Conservation (phyloP, 202 grass and related monocot genomes). For the Elaeis oleifera region DNA sequence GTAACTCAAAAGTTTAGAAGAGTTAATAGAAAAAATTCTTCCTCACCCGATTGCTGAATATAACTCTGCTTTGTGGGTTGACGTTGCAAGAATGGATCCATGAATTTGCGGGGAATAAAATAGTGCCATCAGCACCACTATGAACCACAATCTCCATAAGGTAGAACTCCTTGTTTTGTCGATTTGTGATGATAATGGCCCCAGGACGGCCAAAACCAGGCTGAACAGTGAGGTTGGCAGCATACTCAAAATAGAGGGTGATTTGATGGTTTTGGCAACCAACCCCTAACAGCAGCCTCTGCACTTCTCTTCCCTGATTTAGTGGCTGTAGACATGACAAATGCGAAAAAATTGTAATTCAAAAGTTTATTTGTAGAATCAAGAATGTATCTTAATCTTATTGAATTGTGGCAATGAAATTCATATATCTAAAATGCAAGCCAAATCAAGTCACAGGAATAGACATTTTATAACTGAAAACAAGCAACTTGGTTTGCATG, state of each 20-base stretch:
- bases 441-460: too few species aligned
- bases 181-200: constrained; percentile 33
- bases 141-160: constrained; percentile 36
- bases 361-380: neutral
- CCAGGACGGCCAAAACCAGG: constrained; percentile 31
- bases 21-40: too few species aligned
- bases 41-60: constrained; percentile 43
- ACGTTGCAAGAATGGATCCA: constrained; percentile 41
- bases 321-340: constrained; percentile 17
- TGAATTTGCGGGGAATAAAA: constrained; percentile 36
- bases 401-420: neutral
- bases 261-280: constrained; percentile 28
- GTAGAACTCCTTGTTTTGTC: constrained; percentile 41
- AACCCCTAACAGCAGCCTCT: constrained; percentile 30
- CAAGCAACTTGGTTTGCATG: too few species aligned
- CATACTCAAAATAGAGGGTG: constrained; percentile 42
- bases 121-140: constrained; percentile 29
- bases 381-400: too few species aligned
- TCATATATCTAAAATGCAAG: too few species aligned
- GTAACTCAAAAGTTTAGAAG: too few species aligned
- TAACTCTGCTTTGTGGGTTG: constrained; percentile 24
- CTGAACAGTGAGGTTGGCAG: constrained; percentile 27
- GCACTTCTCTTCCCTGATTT: constrained; percentile 32
- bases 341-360: neutral
- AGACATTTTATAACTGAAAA: too few species aligned